Evolutionary conservation across 108 stramenopile genomes (phyloP).

Genomic region (Pseudonitzschia pungens): DNA sequence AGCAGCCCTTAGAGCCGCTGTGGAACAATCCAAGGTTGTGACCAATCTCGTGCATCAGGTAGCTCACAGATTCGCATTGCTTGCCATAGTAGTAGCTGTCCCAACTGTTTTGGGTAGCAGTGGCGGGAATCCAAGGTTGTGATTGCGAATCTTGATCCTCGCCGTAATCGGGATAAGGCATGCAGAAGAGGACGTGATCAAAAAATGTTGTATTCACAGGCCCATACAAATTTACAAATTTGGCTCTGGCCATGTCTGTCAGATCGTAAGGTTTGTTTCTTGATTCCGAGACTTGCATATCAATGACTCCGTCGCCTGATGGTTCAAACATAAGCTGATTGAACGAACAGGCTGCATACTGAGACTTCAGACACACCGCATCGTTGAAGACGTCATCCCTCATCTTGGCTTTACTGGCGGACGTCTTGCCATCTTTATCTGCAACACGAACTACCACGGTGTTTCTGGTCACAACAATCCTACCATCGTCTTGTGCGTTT

Average conservation of each 20-base stretch:
- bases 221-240: neutral
- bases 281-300: neutral
- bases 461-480: neutral
- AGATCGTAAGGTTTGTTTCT: neutral
- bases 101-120: no score
- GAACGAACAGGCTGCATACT: constrained; percentile 45
- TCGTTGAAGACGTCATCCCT: constrained; percentile 15
- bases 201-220: neutral
- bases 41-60: constrained; percentile 65
- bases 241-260: no score
- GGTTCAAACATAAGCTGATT: neutral
- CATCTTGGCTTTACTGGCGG: neutral
- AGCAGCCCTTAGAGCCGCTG: no score
- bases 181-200: neutral
- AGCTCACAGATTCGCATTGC: constrained; percentile 47
- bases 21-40: constrained; percentile 7
- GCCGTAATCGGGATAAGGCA: constrained; percentile 13
- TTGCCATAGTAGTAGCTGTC: constrained; percentile 45
- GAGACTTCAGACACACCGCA: constrained; percentile 36
- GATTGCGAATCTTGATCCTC: constrained; percentile 30
- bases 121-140: no score
- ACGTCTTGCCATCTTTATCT: neutral
- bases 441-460: neutral
- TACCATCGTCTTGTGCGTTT: no score
- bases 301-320: neutral